Evolutionary conservation across 2,329 filamentous ascomycete species (phyloP), one percentile per base, ranked within the genome.

Genomic region (Colletotrichum ledebouriae): DNA sequence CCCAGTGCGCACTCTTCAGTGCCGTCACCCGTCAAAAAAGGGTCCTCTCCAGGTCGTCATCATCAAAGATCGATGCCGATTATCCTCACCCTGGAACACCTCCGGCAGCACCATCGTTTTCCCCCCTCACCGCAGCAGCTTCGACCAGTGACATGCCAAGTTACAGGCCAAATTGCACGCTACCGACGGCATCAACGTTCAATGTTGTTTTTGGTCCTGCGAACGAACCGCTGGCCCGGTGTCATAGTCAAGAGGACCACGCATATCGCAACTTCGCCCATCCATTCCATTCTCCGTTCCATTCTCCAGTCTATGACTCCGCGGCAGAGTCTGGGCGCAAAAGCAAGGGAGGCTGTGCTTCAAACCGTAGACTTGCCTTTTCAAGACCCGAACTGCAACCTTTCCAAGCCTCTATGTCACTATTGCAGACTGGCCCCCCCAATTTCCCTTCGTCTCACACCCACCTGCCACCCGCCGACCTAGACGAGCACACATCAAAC

Each of bases 401-500:
- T 39, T 52, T 39, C 46, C 47, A 33, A 63, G 29, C 37, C 25
- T 34, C 44, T 20, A 9, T 25, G 0, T 39, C 5, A 17, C 29
- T 57, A 29, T 57, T 57, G 53, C 52, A 22, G 53, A 20, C 22
- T 11, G 34, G 37, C 50, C 22, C 33, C 50, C 50, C n/a, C 29
- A 25, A 37, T 11, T 37, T 5, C 15, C 2, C 47, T 29, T 25
- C 20, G 47, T 20, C 47, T 56, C 58, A 13, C 42, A 63, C 52
- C 59, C 25, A 37, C 44, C 59, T 5, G 13, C 20, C 17, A 33
- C 6, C 11, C 25, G 34, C 44, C 15, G 55, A 37, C 55, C 52
- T 68, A 59, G 60, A 65, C 53, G 60, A 64, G 53, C 53, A 60
- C 60, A 68, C 65, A 68, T 68, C 60, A 68, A 65, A 68, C 65